phyloP scores from a whole-genome alignment of 1,139 yeast genomes.

The Kodamaea ohmeri region DNA sequence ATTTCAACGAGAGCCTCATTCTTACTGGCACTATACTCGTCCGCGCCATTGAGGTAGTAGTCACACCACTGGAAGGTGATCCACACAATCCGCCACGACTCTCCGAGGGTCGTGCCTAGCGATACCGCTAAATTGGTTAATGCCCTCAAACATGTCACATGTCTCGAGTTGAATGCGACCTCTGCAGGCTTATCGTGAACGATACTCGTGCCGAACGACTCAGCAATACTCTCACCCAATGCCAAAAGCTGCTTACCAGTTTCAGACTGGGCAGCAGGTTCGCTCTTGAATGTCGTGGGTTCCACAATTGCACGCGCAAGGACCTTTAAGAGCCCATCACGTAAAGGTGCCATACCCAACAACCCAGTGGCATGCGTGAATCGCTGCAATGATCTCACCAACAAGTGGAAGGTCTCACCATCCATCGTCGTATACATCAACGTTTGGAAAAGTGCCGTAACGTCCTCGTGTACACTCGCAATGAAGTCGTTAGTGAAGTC shows the following conservation, averaged over 20 bases:
- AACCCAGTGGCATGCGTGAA: constrained; percentile 81
- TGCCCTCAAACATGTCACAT: constrained; percentile 77
- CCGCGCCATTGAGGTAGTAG: constrained; percentile 61
- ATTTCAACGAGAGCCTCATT: constrained; percentile 20
- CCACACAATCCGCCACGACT: constrained; percentile 69
- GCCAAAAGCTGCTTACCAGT: constrained; percentile 41
- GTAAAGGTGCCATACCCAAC: constrained; percentile 50
- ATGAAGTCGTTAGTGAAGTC: constrained; percentile 42
- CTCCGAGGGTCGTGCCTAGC: constrained; percentile 65
- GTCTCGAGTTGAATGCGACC: constrained; percentile 50
- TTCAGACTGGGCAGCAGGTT: constrained; percentile 14
- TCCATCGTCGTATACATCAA: constrained; percentile 68
- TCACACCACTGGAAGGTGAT: constrained; percentile 76
- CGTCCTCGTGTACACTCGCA: constrained; percentile 43
- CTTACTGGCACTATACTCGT: constrained; percentile 34
- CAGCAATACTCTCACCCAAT: constrained; percentile 62
- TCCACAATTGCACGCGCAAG: constrained; percentile 53
- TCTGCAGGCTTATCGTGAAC: background rate
- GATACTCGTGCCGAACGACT: constrained; percentile 45
- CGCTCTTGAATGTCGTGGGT: constrained; percentile 13
- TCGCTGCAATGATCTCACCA: constrained; percentile 73
- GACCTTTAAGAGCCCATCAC: constrained; percentile 60
- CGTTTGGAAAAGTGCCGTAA: constrained; percentile 46
- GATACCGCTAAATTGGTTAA: constrained; percentile 73
- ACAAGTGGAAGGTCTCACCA: constrained; percentile 57